Base-by-base conservation (phyloP, 176 grass and related monocot genomes). In the Bothriochloa decipiens region DNA sequence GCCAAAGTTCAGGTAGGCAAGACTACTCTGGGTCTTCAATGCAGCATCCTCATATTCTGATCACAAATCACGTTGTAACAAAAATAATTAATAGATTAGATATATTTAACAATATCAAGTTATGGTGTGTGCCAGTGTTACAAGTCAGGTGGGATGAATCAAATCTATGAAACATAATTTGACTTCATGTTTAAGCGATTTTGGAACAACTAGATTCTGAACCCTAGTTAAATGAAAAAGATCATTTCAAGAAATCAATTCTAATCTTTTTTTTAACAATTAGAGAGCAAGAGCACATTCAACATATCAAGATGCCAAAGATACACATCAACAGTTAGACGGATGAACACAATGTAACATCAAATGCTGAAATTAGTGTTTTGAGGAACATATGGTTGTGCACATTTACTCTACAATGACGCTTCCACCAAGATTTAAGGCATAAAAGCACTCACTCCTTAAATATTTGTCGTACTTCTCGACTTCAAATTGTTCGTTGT, bases 381-480 rank as follows among this genome's bases (percentile, higher is more conserved):
- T 55, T 17, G 3, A 72, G 70, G 50, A 70, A 82, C 25, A 87
- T 77, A 61, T 76, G 29, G 63, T 73, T 69, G 36, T 62, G 46
- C 37, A 75, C 57, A 65, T 75, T 28, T 65, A 80, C 27, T 70
- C 66, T 63, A 39, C 11, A 5, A 47, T 57, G 33, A 78, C 16
- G 79, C 29, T 78, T 67, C 13, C 71, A 47, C 37, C 65, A 35
- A 43, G 41, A 84, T 68, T 35, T 43, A 77, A 86, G 77, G 53
- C 40, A 85, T 43, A 86, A 79, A 73, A 80, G 20, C 42, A 90
- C 96, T 95, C 81, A 98, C 96, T 95, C 78, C 89, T 90, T 65
- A 98, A 94, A 84, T 94, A 95, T 83, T 88, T 95, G 88, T 98
- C 96, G 46, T 95, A 98, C 69, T 95, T 98, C 81, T 91, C 65